Conservation (phyloP, 352 stramenopile genomes). For the Phytopythium sindhum region DNA sequence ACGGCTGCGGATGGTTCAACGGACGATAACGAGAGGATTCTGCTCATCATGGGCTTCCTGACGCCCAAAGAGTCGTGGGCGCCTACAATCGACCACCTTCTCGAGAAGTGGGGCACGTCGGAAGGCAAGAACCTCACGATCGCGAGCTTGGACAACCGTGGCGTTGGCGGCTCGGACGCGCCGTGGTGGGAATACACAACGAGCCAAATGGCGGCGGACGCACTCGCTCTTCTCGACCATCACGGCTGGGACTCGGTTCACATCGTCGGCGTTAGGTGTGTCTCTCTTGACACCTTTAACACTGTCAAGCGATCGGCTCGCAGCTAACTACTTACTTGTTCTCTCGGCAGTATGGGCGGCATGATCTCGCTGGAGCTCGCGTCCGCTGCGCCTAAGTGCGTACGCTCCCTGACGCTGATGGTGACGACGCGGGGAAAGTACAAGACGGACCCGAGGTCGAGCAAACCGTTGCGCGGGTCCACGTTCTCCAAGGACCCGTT, state of each 20-base stretch:
- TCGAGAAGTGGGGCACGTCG: conserved; percentile 32
- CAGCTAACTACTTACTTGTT: not conserved
- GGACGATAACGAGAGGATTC: conserved; percentile 26
- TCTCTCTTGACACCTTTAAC: not conserved
- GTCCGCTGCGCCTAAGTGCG: conserved; percentile 32
- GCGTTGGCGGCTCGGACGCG: conserved; percentile 38
- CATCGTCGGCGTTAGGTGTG: conserved; percentile 40
- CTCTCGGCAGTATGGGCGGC: conserved; percentile 30
- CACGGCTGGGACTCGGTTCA: conserved; percentile 46
- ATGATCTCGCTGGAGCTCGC: conserved; percentile 64
- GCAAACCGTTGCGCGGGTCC: conserved; percentile 32
- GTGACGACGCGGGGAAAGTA: conserved; percentile 51
- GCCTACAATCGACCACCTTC: conserved; percentile 38
- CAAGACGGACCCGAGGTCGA: conserved; percentile 28
- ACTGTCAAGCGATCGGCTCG: not conserved
- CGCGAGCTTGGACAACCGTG: conserved; percentile 57
- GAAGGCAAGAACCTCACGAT: conserved; percentile 37
- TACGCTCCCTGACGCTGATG: conserved; percentile 48
- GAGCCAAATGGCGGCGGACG: conserved; percentile 52
- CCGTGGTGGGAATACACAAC: conserved; percentile 50
- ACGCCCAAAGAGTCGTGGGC: conserved; percentile 56
- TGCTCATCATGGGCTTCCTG: conserved; percentile 56
- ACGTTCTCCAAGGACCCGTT: conserved; percentile 31
- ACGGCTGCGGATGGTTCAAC: conserved; percentile 16
- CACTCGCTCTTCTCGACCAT: conserved; percentile 51